Evolutionary conservation across 2,329 filamentous ascomycete species (phyloP).

Genomic region (Colletotrichum gigasporum): DNA sequence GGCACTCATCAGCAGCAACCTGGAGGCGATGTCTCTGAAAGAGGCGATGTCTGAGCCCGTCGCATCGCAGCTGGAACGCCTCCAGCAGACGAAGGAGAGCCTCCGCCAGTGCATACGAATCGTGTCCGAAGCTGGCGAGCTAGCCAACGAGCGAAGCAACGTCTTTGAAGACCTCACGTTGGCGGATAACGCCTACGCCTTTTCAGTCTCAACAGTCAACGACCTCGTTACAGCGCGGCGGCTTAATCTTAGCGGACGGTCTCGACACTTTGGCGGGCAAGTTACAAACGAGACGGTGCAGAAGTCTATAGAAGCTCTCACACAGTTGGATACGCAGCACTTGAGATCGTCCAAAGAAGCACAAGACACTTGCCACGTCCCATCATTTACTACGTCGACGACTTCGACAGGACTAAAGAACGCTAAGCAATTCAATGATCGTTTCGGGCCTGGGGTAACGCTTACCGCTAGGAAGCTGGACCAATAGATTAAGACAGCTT

Average conservation of each 20-base stretch:
- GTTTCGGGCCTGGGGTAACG: too few relatives aligned
- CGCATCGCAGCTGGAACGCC: constrained; percentile 26
- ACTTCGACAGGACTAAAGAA: too few relatives aligned
- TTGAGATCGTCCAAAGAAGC: too few relatives aligned
- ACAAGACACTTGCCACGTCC: too few relatives aligned
- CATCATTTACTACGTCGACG: too few relatives aligned
- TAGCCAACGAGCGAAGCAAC: constrained; percentile 34
- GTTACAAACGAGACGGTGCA: constrained; percentile 7
- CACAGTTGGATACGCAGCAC: neutral
- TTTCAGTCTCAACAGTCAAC: constrained; percentile 37
- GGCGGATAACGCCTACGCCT: constrained; percentile 34
- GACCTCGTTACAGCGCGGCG: constrained; percentile 36
- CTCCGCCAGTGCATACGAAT: constrained; percentile 35
- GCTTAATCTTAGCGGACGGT: constrained; percentile 30
- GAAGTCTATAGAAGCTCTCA: constrained; percentile 7
- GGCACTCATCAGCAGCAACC: constrained; percentile 27
- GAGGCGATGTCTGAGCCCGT: neutral
- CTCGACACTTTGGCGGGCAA: constrained; percentile 10
- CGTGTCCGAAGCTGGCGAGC: constrained; percentile 33
- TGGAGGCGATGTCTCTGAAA: constrained; percentile 33
- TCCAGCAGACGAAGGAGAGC: constrained; percentile 36
- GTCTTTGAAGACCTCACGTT: constrained; percentile 38
- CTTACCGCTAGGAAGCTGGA: too few relatives aligned
- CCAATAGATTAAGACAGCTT: too few relatives aligned
- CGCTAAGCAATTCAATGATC: too few relatives aligned